These are phyloP conservation scores for Zygosaccharomyces bailii DNA, from an alignment of 805 yeast genomes.

Conservation along the genomic window DNA sequence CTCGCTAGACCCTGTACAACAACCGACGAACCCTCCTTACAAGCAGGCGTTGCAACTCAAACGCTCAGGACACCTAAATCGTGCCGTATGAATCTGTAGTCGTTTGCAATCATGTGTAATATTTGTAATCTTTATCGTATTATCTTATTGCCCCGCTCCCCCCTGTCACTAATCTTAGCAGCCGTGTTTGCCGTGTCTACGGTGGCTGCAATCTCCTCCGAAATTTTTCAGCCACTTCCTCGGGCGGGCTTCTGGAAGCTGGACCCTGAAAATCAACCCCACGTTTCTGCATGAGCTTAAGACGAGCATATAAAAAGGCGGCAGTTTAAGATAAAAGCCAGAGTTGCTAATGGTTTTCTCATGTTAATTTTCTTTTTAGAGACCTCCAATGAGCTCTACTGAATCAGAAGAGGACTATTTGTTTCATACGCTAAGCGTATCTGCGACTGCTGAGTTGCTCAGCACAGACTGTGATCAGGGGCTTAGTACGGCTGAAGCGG, in stretches of 20 bases:
- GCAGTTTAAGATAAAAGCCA: background rate
- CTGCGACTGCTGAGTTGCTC: slow-evolving; percentile 58
- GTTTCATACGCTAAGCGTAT: slow-evolving; percentile 56
- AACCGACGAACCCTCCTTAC: slow-evolving; percentile 96
- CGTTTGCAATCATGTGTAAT: background rate
- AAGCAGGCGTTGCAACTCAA: slow-evolving; percentile 86
- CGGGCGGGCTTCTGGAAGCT: slow-evolving; percentile 1
- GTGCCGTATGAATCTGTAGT: slow-evolving; percentile 21
- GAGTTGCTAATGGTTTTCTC: no score
- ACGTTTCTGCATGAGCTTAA: background rate
- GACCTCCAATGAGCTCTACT: slow-evolving; percentile 8
- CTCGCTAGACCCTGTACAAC: slow-evolving; percentile 86
- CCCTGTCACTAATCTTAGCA: background rate
- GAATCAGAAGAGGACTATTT: slow-evolving; percentile 6
- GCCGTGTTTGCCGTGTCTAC: background rate
- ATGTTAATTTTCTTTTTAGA: background rate
- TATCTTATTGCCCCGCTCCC: no score
- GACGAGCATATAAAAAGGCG: background rate
- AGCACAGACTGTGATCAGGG: slow-evolving; percentile 62
- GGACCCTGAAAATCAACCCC: slow-evolving; percentile 6
- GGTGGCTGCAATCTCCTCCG: background rate
- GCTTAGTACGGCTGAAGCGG: slow-evolving; percentile 57
- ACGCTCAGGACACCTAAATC: slow-evolving; percentile 59
- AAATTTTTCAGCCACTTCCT: background rate
- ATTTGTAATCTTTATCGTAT: no score